Evolutionary conservation across 2,329 filamentous ascomycete species (phyloP).

Genomic region (Nemania bipapillata): DNA sequence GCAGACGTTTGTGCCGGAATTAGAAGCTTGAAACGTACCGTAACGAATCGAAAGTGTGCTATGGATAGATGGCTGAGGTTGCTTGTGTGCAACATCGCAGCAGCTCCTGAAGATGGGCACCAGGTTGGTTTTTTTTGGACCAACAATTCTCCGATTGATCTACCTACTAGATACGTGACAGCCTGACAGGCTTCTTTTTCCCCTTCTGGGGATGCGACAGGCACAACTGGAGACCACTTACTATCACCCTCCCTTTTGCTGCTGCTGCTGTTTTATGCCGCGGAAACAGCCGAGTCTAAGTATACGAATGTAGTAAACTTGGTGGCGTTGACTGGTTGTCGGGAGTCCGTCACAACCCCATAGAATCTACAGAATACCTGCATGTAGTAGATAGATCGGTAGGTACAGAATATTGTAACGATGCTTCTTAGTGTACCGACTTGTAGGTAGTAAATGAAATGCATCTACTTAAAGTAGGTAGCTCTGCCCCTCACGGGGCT

Average conservation of each 20-base stretch:
- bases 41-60: conserved; percentile 41
- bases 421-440: conserved; percentile 23
- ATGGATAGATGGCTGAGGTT: conserved; percentile 34
- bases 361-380: conserved; percentile 19
- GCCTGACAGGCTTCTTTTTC: conserved; percentile 18
- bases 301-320: conserved; percentile 25
- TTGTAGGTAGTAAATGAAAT: too few species aligned
- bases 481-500: conserved; percentile 26
- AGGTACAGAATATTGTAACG: conserved; percentile 17
- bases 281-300: conserved; percentile 32
- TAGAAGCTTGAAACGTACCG: conserved; percentile 50
- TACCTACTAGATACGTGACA: too few species aligned
- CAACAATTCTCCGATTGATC: conserved; percentile 31
- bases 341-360: conserved; percentile 33
- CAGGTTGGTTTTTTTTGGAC: conserved; percentile 26
- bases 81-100: conserved; percentile 47
- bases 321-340: conserved; percentile 33
- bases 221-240: conserved; percentile 18
- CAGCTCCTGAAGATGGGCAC: conserved; percentile 36
- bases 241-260: neutral
- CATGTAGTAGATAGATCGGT: too few species aligned
- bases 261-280: conserved; percentile 5
- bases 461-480: too few species aligned
- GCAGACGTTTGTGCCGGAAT: conserved; percentile 37
- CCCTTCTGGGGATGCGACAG: conserved; percentile 6